Conservation (phyloP, 2,329 filamentous ascomycete genomes). For the Alternaria consortialis region DNA sequence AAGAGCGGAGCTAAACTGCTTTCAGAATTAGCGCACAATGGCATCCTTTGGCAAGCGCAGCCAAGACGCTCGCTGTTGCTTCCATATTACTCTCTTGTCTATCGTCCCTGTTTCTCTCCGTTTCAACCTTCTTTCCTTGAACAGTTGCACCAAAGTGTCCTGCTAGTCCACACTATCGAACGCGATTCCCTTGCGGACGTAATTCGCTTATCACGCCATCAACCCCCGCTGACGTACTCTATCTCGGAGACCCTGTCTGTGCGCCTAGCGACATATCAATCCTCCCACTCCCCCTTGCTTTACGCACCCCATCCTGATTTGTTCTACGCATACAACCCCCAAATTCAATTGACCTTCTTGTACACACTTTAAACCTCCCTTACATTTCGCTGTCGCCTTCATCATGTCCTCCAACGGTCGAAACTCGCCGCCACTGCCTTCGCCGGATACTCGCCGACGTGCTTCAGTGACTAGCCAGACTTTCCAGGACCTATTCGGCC, state of each 20-base stretch:
- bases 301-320: conserved; percentile 14
- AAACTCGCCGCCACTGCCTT: conserved; percentile 52
- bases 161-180: conserved; percentile 25
- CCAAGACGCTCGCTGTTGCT: conserved; percentile 22
- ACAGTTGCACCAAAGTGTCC: conserved; percentile 12
- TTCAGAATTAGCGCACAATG: conserved; percentile 22
- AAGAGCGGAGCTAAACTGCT: conserved; percentile 31
- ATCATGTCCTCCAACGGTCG: conserved; percentile 51
- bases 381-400: conserved; percentile 8
- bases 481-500: conserved; percentile 59
- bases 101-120: conserved; percentile 21
- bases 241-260: conserved; percentile 31
- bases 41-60: conserved; percentile 21
- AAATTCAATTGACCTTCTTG: conserved; percentile 12
- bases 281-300: conserved; percentile 24
- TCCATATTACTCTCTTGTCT: conserved; percentile 38
- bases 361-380: conserved; percentile 7
- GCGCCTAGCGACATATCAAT: conserved; percentile 33
- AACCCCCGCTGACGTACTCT: conserved; percentile 37
- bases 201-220: conserved; percentile 39
- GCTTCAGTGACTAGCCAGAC: conserved; percentile 60
- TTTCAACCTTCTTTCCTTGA: conserved; percentile 13
- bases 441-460: conserved; percentile 52
- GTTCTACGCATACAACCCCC: conserved; percentile 1
- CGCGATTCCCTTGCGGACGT: conserved; percentile 20